phyloP scores from a whole-genome alignment of 106 monocot genomes.

The Allium fistulosum region DNA sequence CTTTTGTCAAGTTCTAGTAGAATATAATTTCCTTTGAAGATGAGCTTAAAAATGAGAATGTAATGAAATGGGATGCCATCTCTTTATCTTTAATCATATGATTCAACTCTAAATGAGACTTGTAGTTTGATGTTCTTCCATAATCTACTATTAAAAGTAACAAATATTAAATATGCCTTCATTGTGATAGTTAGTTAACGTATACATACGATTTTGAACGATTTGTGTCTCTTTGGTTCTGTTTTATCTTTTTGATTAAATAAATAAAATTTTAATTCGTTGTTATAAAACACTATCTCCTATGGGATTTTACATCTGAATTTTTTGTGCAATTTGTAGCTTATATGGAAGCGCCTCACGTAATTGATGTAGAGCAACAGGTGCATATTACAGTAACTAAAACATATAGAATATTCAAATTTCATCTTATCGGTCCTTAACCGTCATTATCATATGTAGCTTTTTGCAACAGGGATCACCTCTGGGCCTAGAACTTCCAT shows the following conservation, averaged over 20 bases:
- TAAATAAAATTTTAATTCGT: neutral
- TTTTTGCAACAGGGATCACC: conserved; percentile 71
- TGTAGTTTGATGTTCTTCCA: too few relatives aligned
- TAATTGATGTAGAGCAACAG: conserved; percentile 89
- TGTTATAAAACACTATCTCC: conserved; percentile 77
- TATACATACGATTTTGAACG: too few relatives aligned
- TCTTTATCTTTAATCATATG: too few relatives aligned
- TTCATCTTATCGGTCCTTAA: conserved; percentile 5
- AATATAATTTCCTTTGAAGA: too few relatives aligned
- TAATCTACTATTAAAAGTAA: too few relatives aligned
- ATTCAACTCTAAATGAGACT: too few relatives aligned
- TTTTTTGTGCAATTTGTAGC: conserved; percentile 85
- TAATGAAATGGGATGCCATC: too few relatives aligned
- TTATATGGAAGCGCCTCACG: conserved; percentile 96
- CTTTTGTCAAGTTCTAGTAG: too few relatives aligned
- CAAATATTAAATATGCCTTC: too few relatives aligned
- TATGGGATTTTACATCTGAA: conserved; percentile 93
- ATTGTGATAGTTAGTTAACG: too few relatives aligned
- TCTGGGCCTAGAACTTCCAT: conserved; percentile 59
- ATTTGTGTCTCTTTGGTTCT: too few relatives aligned
- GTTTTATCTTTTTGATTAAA: neutral
- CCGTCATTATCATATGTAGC: conserved; percentile 29
- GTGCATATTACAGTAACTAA: conserved; percentile 15
- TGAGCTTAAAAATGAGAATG: too few relatives aligned
- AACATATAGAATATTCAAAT: neutral